Base-by-base conservation (phyloP, 257 asterid species). In the Marsdenia floribunda region DNA sequence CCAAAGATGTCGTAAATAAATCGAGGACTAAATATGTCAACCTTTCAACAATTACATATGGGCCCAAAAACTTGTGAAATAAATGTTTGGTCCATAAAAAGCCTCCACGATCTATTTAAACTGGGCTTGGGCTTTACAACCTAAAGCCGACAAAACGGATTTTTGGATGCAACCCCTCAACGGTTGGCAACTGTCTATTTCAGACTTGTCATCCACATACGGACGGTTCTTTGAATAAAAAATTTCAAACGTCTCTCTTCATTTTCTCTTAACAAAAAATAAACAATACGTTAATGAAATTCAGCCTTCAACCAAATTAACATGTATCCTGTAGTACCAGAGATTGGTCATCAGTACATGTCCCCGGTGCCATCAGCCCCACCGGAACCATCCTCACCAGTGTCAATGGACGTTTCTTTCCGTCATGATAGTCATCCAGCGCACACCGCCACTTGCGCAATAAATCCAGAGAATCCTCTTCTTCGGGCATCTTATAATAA, bases 281-380 rank as follows among this genome's bases (percentile, higher is more conserved):
- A 29, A 29, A 29, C 33, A 29, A 29, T 29, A 0, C 33, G 33
- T 29, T 29, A 29, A 29, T 29, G 33, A 29, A 29, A 29, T 54
- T 65, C 26, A 46, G 33, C 24, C 33, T 68, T 68, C 29, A n/a
- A 52, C 63, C n/a, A 74, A 74, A 42, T n/a, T n/a, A n/a, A n/a
- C 50, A 75, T 75, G 78, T 53, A 35, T 14, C 50, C 78, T 0
- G 40, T 44, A 2, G 49, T n/a, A 19, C n/a, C 35, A 35, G 29
- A 70, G 29, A 52, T 35, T n/a, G 70, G 59, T 12, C 53, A 47
- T 18, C 15, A 21, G n/a, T 52, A 44, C 49, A 11, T 66, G 11
- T 35, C 24, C 5, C 54, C 73, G 2, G 24, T 54, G 12, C 76
- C 69, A 4, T 65, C 73, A 6, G 78, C 73, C 53, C 78, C 78